Evolutionary conservation across 2,329 filamentous ascomycete species (phyloP), one percentile per base, ranked within the genome.

Genomic region (Aspergillus ustus): DNA sequence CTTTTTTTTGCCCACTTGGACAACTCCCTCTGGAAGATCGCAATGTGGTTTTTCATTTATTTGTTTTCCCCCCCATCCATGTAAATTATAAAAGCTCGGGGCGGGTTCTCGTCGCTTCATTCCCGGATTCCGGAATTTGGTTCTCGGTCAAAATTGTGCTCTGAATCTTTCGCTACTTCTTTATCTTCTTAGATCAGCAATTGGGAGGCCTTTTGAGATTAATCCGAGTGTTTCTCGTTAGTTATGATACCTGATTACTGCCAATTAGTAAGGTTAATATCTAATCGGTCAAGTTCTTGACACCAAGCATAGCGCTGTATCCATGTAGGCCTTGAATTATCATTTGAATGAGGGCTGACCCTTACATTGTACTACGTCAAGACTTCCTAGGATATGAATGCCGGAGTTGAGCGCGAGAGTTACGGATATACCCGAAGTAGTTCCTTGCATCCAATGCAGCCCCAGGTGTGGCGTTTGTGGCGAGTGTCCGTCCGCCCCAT

Each of bases 61-160:
- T 4, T 25, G 4, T 40, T 59, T 59, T 58, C 57, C 53, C n/a
- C n/a, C n/a, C n/a, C n/a, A n/a, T n/a, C n/a, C 43, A n/a, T 75
- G 70, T 75, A 75, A 70, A 75, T 70, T 75, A 75, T 65, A 74
- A 73, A 74, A 73, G 73, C 70, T 68, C 72, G 72, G 70, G 25
- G 71, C 68, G 65, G 72, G 69, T 67, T 66, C 51, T 62, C 22
- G 59, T 61, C 54, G 60, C 56, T 60, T 58, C 34, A 44, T 40
- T 55, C 45, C 7, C 17, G 11, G 28, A 50, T 59, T 37, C 31
- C 40, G 20, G 34, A 13, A 40, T 40, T 40, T 40, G 17, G 58
- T 40, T 4, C 28, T 44, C 13, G 7, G 13, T 29, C 45, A 57
- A 46, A 52, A 54, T 20, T 57, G 40, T 45, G 17, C 31, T 45